Base-by-base conservation (phyloP, 2,329 filamentous ascomycete species). In the Trichoderma harzianum region DNA sequence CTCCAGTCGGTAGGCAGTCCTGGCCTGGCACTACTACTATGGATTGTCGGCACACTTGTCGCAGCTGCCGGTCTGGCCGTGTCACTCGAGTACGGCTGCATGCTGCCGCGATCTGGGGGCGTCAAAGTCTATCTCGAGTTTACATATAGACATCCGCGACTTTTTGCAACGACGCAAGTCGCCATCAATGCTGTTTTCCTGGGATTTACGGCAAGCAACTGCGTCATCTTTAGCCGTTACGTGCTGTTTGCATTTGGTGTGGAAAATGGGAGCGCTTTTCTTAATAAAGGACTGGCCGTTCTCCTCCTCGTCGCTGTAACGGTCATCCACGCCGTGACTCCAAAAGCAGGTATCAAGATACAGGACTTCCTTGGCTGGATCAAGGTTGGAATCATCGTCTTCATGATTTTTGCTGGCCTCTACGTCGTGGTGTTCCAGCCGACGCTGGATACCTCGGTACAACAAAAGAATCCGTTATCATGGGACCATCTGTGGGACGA, bases 61-160 rank as follows among this genome's bases (percentile, higher is more conserved):
- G 87, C 89, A 0, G 89, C 86, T 8, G 90, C 87, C 66, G 89
- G 89, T 0, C 81, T 93, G 3, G 85, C 86, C 3, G 85, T 93
- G 0, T 86, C 86, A 7, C 84, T 93, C 64, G 91, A 93, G 76
- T 91, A 89, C 75, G 91, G 91, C 0, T 90, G 87, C 76, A 92
- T 92, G 90, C 81, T 93, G 16, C 91, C 91, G 18, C 84, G 90
- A 0, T 91, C 88, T 0, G 91, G 91, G 7, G 91, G 90, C 28
- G 84, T 88, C 30, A 93, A 93, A 79, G 89, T 92, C 7, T 93
- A 92, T 76, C 85, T 93, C 58, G 91, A 93, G 78, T 91, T 90
- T 78, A 89, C 89, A 0, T 93, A 91, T 77, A 86, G 86, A 2
- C 83, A 83, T 36, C 91, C 91, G 2, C 85, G 86, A 7, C 90